Percentiles rank a stretch among this genome's conserved stretches.
Conservation (phyloP, 768 basidiomycete genomes). For the Suillus fuscotomentosus region DNA sequence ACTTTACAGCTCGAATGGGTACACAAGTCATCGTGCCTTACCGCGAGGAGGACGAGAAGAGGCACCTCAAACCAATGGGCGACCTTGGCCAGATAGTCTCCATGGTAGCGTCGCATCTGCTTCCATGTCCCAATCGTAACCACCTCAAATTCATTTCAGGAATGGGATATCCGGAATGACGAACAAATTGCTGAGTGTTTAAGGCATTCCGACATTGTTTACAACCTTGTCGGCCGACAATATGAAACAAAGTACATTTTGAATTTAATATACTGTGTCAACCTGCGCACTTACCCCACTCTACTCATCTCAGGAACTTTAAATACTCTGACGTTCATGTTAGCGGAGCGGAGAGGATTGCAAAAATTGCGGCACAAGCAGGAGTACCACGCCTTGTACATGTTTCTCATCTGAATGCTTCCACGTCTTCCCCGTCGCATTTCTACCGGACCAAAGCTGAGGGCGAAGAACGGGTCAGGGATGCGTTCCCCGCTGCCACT, state of each 20-base stretch:
- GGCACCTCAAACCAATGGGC: constrained; percentile 89
- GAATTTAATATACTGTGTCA: constrained; percentile 10
- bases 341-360: constrained; percentile 81
- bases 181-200: constrained; percentile 92
- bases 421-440: constrained; percentile 68
- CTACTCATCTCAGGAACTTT: constrained; percentile 70
- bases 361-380: constrained; percentile 69
- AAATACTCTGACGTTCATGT: constrained; percentile 79
- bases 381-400: constrained; percentile 89
- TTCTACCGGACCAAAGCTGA: constrained; percentile 90
- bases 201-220: constrained; percentile 93
- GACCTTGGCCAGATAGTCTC: constrained; percentile 96
- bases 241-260: constrained; percentile 86
- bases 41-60: constrained; percentile 90
- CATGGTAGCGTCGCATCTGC: constrained; percentile 56
- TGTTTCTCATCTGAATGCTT: constrained; percentile 93
- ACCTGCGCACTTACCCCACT: constrained; percentile 8
- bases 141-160: constrained; percentile 45
- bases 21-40: constrained; percentile 95
- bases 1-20: constrained; percentile 71
- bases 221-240: constrained; percentile 93
- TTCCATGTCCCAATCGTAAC: not conserved
- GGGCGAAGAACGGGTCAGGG: constrained; percentile 85
- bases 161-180: constrained; percentile 93
- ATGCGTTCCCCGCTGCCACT: constrained; percentile 81